Conservation (phyloP, 352 stramenopile species). For the Phytopythium delawarense region DNA sequence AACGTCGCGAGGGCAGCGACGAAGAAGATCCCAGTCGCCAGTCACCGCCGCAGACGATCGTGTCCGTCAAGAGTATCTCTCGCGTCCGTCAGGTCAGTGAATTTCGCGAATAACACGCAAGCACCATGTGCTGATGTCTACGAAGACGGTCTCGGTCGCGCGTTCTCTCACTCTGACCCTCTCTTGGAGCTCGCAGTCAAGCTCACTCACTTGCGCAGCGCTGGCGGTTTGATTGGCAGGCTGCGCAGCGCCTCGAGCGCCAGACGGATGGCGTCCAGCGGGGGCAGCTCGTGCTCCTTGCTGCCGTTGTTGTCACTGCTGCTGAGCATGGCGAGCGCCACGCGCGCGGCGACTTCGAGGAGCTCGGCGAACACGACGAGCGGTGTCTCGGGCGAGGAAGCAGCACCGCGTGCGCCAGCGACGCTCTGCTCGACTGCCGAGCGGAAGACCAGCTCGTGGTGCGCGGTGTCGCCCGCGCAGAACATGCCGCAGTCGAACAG, state of each 20-base stretch:
- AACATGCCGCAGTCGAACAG: slow-evolving; percentile 80
- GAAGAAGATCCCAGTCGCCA: not conserved
- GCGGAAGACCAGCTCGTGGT: slow-evolving; percentile 55
- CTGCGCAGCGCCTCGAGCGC: slow-evolving; percentile 67
- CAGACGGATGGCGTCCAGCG: slow-evolving; percentile 70
- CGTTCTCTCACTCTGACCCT: not conserved
- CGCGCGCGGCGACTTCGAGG: slow-evolving; percentile 59
- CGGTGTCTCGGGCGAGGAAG: slow-evolving; percentile 24
- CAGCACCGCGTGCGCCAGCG: slow-evolving; percentile 31
- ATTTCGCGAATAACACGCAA: not conserved
- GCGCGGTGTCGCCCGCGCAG: slow-evolving; percentile 46
- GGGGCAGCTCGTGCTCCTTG: slow-evolving; percentile 50
- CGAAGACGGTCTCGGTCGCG: not conserved
- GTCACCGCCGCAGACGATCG: not conserved
- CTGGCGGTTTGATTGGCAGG: slow-evolving; percentile 26
- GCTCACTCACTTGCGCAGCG: slow-evolving; percentile 24
- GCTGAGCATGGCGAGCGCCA: slow-evolving; percentile 51
- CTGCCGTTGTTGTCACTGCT: not conserved
- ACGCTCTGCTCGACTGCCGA: slow-evolving; percentile 67
- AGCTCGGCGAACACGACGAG: slow-evolving; percentile 74
- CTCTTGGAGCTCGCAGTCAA: not conserved
- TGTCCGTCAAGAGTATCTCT: not conserved
- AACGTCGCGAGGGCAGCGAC: not conserved
- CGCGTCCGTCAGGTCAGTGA: not conserved
- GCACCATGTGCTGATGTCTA: not conserved